A percentile compares a stretch with the other conserved stretches of the same genome.
These are phyloP conservation scores for Apiospora pterosperma DNA, from an alignment of 2,329 filamentous ascomycete genomes.

Conservation along the genomic window DNA sequence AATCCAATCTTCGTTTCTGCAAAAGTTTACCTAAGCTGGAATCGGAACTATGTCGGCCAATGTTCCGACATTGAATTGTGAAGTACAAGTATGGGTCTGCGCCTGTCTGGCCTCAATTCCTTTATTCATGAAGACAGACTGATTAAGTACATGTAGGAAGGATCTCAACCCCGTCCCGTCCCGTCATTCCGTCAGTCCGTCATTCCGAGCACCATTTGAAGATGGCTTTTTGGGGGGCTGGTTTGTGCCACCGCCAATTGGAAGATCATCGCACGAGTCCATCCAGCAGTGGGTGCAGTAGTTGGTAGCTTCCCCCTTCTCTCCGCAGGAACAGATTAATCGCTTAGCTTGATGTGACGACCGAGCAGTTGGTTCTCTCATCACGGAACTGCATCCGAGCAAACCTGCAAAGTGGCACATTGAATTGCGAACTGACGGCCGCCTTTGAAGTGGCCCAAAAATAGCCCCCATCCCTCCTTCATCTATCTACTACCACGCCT, in stretches of 20 bases:
- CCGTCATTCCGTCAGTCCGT: too few species aligned
- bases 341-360: not conserved
- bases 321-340: not conserved
- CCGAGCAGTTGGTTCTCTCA: not conserved
- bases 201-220: not conserved
- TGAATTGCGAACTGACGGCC: not conserved
- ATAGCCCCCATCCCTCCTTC: not conserved
- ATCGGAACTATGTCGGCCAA: not conserved
- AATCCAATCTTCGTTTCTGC: too few species aligned
- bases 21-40: not conserved
- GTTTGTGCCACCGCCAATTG: not conserved
- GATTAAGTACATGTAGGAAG: too few species aligned
- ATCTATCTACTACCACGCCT: not conserved
- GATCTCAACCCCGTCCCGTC: not conserved
- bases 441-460: constrained; percentile 1
- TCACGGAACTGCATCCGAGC: not conserved
- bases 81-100: not conserved
- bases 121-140: too few species aligned
- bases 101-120: too few species aligned
- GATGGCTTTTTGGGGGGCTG: not conserved
- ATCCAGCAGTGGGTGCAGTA: too few species aligned
- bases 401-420: too few species aligned
- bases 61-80: not conserved
- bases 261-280: not conserved
- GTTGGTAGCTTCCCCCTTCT: too few species aligned